Evolutionary conservation across 2,329 filamentous ascomycete species (phyloP).

Genomic region (Sphaerulina musiva): DNA sequence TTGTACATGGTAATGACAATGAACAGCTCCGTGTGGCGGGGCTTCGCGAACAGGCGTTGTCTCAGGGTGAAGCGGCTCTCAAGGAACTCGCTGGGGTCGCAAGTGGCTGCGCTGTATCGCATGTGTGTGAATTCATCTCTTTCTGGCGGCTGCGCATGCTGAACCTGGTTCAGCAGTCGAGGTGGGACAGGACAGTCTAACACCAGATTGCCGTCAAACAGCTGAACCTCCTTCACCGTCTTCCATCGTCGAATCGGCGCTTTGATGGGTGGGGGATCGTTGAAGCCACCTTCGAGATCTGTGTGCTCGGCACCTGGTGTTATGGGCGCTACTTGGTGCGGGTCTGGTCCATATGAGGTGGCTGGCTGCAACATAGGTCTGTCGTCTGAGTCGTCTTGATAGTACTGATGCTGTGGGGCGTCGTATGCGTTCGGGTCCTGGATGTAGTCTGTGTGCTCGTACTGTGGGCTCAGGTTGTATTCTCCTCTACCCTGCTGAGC

Average conservation of each 20-base stretch:
- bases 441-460: constrained; percentile 74
- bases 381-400: constrained; percentile 60
- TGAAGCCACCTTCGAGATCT: constrained; percentile 34
- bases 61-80: constrained; percentile 84
- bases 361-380: constrained; percentile 69
- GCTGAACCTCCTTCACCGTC: constrained; percentile 90
- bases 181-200: constrained; percentile 94
- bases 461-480: constrained; percentile 63
- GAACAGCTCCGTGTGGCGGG: constrained; percentile 87
- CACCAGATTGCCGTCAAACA: constrained; percentile 94
- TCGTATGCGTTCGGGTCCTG: constrained; percentile 50
- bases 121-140: constrained; percentile 86
- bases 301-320: constrained; percentile 39
- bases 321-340: constrained; percentile 34
- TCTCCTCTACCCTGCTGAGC: constrained; percentile 48
- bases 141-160: constrained; percentile 70
- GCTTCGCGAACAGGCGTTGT: constrained; percentile 86
- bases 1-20: constrained; percentile 99
- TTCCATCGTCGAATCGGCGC: constrained; percentile 81
- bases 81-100: constrained; percentile 83
- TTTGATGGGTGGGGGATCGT: constrained; percentile 45
- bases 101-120: constrained; percentile 91
- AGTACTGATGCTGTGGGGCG: constrained; percentile 47
- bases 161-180: constrained; percentile 75
- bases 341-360: constrained; percentile 56